Evolutionary conservation across 2,329 filamentous ascomycete species (phyloP), one percentile per base, ranked within the genome.

Genomic region (Diaporthe nobilis): DNA sequence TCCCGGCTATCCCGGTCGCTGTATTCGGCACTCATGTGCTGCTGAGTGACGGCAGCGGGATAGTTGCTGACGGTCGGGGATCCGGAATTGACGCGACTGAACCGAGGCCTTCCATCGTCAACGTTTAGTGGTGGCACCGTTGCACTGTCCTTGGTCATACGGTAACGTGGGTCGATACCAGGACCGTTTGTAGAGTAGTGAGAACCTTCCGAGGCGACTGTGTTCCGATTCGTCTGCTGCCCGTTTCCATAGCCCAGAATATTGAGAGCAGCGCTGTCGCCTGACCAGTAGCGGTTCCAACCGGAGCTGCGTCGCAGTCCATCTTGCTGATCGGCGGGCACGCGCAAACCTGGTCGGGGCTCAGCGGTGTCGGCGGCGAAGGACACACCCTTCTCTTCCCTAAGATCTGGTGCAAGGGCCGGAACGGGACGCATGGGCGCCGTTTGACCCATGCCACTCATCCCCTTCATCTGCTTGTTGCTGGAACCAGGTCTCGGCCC

Each of bases 251-350:
- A 90, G 20, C 91, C 92, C 10, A 94, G 86, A 34, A 93, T 89
- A 80, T 93, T 92, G 74, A 93, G 84, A 10, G 92, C 76, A 17
- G 53, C 90, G 78, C 92, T 94, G 72, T 93, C 93, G 70, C 92
- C 93, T 20, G 93, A 94, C 90, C 94, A 95, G 84, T 95, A 95
- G 72, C 91, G 87, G 82, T 94, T 94, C 93, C 93, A 95, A 65
- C 93, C 93, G 4, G 93, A 94, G 79, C 92, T 94, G 80, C 91
- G 88, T 73, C 91, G 88, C 28, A 86, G 85, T 60, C 84, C 84
- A 67, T 86, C 87, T 68, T 88, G 81, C 71, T 79, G 78, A 61
- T 84, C 77, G 77, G 80, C 72, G 81, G 84, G 77, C 77, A 78
- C 76, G 73, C 85, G 75, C 77, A 82, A 77, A 80, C 82, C 77